Base-by-base conservation (phyloP, 1,284 basidiomycete species). In the Phellopilus nigrolimitatus region DNA sequence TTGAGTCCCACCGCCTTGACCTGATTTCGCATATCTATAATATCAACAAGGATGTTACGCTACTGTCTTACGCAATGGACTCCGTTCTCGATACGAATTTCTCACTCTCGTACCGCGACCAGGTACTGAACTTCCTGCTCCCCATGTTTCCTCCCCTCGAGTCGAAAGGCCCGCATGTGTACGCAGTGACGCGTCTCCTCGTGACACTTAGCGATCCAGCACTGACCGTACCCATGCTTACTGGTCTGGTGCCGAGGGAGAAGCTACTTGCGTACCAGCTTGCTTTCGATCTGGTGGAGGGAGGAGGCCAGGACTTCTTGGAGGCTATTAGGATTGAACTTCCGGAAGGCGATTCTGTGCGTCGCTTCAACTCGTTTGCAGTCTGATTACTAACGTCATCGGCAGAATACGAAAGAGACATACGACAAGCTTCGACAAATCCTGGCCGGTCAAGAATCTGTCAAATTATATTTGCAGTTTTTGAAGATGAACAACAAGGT, bases 391-490 rank as follows among this genome's bases (percentile, higher is more conserved):
- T 53, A 56, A 24, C 17, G 52, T 47, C 50, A 56, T 47, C 55
- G 46, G 54, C 57, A 88, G 84, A 70, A 73, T 57, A 79, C 78
- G 28, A 78, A 79, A 63, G 69, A 72, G 17, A 74, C 77, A 24
- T 88, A 82, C 62, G 80, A 87, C 57, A 84, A 85, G 56, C 71
- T 95, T 40, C 79, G 85, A 48, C 79, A 76, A 53, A 95, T 98
- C 56, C 72, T 98, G 24, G 84, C 82, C 17, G 94, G 95, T 10
- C 88, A 91, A 61, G 88, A 91, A 62, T 90, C 88, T 28, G 91
- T 95, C 49, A 90, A 91, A 62, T 71, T 97, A 30, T 94, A 94
- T 68, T 80, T 95, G 41, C 91, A 97, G 69, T 97, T 98, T 75
- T 76, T 98, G 49, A 89, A 88, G 69, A 84, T 87, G 57, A 94